Percentiles rank a stretch among this genome's conserved stretches.
Evolutionary conservation across 1,284 basidiomycete genomes (phyloP).

Genomic region (Leccinum griseonigrum): DNA sequence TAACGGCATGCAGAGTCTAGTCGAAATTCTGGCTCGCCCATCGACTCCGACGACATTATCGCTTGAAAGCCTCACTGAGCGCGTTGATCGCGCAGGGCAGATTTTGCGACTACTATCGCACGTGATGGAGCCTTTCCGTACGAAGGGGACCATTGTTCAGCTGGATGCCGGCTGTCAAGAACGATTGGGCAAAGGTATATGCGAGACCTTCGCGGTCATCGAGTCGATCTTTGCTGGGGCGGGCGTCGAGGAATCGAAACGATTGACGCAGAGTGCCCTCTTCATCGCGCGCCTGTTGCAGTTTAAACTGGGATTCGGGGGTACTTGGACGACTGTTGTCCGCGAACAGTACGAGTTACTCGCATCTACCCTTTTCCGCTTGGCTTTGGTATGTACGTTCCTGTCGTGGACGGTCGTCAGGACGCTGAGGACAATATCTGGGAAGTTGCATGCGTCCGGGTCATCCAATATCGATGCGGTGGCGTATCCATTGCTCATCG

Average conservation of each 20-base stretch:
- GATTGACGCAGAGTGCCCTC: slow-evolving; percentile 37
- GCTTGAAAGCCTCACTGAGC: slow-evolving; percentile 34
- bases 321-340: slow-evolving; percentile 52
- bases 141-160: slow-evolving; percentile 40
- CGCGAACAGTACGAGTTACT: slow-evolving; percentile 48
- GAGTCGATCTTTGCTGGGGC: slow-evolving; percentile 36
- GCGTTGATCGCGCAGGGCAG: slow-evolving; percentile 60
- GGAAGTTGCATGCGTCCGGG: slow-evolving; percentile 51
- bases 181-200: slow-evolving; percentile 48
- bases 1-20: slow-evolving; percentile 66
- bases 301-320: slow-evolving; percentile 66
- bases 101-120: slow-evolving; percentile 67
- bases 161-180: slow-evolving; percentile 57
- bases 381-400: slow-evolving; percentile 52
- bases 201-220: slow-evolving; percentile 42
- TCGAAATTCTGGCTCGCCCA: slow-evolving; percentile 49
- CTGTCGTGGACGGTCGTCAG: not conserved
- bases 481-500: slow-evolving; percentile 63
- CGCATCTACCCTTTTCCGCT: slow-evolving; percentile 46
- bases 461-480: slow-evolving; percentile 47
- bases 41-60: slow-evolving; percentile 22
- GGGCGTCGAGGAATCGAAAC: slow-evolving; percentile 10
- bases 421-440: slow-evolving; percentile 12
- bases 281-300: slow-evolving; percentile 66
- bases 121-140: slow-evolving; percentile 63